A percentile compares a stretch with the other conserved stretches of the same genome.
These are phyloP conservation scores for Metschnikowia kunwiensis DNA, from an alignment of 805 yeast genomes.

Conservation along the genomic window DNA sequence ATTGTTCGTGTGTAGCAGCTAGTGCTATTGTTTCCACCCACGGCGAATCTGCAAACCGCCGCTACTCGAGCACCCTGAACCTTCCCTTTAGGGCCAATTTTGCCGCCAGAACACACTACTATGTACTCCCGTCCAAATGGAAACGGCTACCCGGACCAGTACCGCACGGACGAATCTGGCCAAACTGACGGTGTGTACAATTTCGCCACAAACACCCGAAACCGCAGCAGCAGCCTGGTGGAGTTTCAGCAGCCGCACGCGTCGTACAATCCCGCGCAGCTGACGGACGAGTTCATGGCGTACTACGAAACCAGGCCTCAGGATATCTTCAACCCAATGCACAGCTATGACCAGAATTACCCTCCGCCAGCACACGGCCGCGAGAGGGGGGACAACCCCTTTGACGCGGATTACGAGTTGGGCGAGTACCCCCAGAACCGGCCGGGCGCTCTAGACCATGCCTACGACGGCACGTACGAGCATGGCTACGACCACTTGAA, in stretches of 20 bases:
- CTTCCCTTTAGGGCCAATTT: no score
- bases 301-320: conserved; percentile 18
- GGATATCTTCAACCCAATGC: conserved; percentile 15
- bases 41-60: no score
- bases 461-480: no score
- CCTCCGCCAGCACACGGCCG: conserved; percentile 16
- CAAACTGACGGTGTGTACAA: conserved; percentile 16
- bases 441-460: neutral
- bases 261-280: conserved; percentile 5
- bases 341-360: conserved; percentile 9
- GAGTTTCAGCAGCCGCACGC: conserved; percentile 16
- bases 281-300: conserved; percentile 13
- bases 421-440: conserved; percentile 12
- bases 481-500: no score
- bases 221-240: conserved; percentile 15
- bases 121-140: conserved; percentile 8
- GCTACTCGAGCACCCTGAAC: no score
- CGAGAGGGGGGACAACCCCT: no score
- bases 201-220: conserved; percentile 11
- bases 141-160: conserved; percentile 6
- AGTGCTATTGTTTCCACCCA: no score
- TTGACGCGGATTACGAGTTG: conserved; percentile 27
- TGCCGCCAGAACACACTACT: neutral
- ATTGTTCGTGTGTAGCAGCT: no score
- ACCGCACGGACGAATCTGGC: conserved; percentile 4